Evolutionary conservation across 208 protist genomes (phyloP).

Genomic region (Wallacemonas sp.): DNA sequence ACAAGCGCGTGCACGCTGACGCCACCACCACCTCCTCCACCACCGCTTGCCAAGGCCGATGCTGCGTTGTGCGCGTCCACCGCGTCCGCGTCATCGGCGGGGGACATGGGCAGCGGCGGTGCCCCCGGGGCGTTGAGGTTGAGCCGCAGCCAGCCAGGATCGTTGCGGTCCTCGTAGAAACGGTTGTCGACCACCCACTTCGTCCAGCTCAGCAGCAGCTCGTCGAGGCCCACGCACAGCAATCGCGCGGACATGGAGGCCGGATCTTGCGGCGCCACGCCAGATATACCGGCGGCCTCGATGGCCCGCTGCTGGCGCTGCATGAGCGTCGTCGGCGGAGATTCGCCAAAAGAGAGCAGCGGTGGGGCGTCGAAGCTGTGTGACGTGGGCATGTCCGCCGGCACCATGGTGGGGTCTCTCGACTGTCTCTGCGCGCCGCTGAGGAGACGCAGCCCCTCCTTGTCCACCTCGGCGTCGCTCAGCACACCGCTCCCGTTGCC

Average conservation of each 20-base stretch:
- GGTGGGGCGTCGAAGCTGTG: not conserved
- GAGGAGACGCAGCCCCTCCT: too few species aligned
- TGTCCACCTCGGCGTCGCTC: too few species aligned
- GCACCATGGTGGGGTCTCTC: too few species aligned
- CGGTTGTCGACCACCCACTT: constrained; percentile 53
- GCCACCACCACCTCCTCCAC: too few species aligned
- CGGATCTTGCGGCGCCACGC: constrained; percentile 13
- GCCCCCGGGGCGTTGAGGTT: constrained; percentile 8
- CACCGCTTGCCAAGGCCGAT: too few species aligned
- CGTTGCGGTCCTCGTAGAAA: constrained; percentile 50
- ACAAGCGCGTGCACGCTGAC: constrained; percentile 28
- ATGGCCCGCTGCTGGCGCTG: constrained; percentile 16
- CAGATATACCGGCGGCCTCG: constrained; percentile 4
- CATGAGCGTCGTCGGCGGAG: constrained; percentile 17
- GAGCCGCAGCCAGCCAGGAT: constrained; percentile 45
- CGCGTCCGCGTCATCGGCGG: constrained; percentile 17
- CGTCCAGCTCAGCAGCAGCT: constrained; percentile 56
- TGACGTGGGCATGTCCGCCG: too few species aligned
- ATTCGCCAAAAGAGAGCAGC: not conserved
- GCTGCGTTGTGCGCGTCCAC: constrained; percentile 5
- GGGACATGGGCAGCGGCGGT: not conserved
- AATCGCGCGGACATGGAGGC: constrained; percentile 35
- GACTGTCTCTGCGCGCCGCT: too few species aligned
- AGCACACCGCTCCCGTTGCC: not conserved
- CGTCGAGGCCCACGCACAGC: constrained; percentile 40